Evolutionary conservation across 441 rosid species (phyloP).

Genomic region (Corymbia calophylla): DNA sequence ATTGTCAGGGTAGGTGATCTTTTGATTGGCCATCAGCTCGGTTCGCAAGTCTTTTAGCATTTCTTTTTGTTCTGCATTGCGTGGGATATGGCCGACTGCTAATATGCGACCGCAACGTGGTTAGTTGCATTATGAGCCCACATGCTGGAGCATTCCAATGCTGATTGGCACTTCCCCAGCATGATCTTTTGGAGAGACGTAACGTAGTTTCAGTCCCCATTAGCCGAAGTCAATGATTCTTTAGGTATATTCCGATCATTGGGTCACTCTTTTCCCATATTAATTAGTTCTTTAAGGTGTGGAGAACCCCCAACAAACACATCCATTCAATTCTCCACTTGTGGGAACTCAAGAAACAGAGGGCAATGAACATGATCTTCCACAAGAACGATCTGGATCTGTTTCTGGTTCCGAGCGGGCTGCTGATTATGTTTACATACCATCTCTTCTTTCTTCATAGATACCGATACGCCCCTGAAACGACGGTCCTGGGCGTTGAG

Average conservation of each 20-base stretch:
- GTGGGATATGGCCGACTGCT: not conserved
- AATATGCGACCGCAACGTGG: accelerated
- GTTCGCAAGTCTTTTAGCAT: not conserved
- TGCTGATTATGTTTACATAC: not conserved
- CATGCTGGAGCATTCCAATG: accelerated
- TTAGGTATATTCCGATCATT: not conserved
- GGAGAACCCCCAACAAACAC: not conserved
- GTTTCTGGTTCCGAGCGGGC: conserved; percentile 1
- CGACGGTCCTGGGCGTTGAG: conserved; percentile 2
- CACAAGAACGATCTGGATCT: conserved; percentile 4
- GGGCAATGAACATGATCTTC: not conserved
- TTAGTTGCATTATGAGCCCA: not conserved
- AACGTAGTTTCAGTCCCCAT: not conserved
- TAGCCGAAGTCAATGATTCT: not conserved
- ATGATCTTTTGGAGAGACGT: not conserved
- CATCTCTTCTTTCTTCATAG: conserved; percentile 1
- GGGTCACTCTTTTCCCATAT: not conserved
- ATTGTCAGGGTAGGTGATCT: accelerated
- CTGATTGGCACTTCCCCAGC: not conserved
- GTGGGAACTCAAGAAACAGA: not conserved
- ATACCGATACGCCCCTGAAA: not conserved
- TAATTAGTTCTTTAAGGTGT: not conserved
- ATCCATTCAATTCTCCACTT: not conserved
- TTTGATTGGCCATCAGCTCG: not conserved
- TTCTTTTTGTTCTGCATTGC: not conserved